Base-by-base conservation (phyloP, 495 filamentous ascomycete species). In the Alectoria sarmentosa region DNA sequence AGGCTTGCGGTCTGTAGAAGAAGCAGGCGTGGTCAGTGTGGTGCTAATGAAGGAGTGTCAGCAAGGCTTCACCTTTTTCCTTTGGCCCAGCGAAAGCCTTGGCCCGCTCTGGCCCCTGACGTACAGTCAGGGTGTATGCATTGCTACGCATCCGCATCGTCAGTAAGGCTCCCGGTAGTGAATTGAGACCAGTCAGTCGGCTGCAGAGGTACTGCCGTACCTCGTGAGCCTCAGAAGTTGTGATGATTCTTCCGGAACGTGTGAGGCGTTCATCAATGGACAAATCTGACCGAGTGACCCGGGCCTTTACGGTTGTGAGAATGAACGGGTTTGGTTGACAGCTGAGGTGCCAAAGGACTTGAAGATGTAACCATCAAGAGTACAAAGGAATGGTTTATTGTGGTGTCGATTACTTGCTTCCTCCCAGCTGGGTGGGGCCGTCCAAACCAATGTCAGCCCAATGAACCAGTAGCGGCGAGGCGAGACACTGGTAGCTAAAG, bases 1-100 rank as follows among this genome's bases (percentile, higher is more conserved):
- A 4, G 94, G 91, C 75, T 96, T 96, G 68, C 94, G 88, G 69
- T 91, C 94, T 96, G 77, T 36, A 58, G 36, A 41, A 6, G 42
- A 37, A 44, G 58, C 54, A 58, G 26, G 34, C 10, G 26, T 38
- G 32, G n/a, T 49, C 60, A 49, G 61, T 48, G 17, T 39, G 14
- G 56, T n/a, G 32, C n/a, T 21, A 11, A 36, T 32, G 32, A 14
- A 61, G 39, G 26, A 37, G 41, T 36, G 21, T 34, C 30, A 34
- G 52, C 15, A 46, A 46, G 28, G 26, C 3, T 54, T 36, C 69
- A 82, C 79, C 77, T 73, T 87, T 87, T 65, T 86, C 85, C 71
- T 86, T 86, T 49, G 79, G 78, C 38, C 83, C 77, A 48, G 81
- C 77, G 49, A 64, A 66, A 57, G 85, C 81, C 58, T 79, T 81